Evolutionary conservation across 257 asterid genomes (phyloP).

Genomic region (Gynochthodes officinalis): DNA sequence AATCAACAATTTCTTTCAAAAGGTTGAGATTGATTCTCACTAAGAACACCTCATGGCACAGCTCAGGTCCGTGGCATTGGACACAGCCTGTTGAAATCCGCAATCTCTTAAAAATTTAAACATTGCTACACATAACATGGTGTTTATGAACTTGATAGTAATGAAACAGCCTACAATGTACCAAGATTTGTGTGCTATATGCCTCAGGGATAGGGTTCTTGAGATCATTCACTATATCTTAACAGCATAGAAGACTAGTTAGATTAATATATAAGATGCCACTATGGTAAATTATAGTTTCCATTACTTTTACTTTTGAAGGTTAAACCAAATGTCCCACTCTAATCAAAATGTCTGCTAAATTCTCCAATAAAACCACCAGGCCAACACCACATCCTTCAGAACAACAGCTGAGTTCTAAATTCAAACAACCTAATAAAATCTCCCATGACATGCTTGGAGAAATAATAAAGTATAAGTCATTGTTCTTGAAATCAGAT

Average conservation of each 20-base stretch:
- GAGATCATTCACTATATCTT: background rate
- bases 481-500: background rate
- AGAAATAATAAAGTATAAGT: background rate
- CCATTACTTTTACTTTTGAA: no score
- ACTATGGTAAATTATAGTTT: no score
- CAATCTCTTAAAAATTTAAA: background rate
- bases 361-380: background rate
- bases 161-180: background rate
- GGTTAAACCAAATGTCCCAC: no score
- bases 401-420: background rate
- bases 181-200: background rate
- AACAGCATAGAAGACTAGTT: no score
- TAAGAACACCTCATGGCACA: background rate
- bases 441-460: background rate
- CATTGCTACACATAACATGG: background rate
- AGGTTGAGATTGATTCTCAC: background rate
- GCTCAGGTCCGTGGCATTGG: background rate
- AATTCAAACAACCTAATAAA: background rate
- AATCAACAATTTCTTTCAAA: background rate
- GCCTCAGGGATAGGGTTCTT: background rate
- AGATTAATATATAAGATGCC: no score
- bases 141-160: background rate
- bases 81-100: background rate
- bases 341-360: background rate
- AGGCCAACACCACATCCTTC: background rate